A percentile compares a stretch with the other conserved stretches of the same genome.
Conservation (phyloP, 768 basidiomycete species). For the Pulveroboletus ravenelii region DNA sequence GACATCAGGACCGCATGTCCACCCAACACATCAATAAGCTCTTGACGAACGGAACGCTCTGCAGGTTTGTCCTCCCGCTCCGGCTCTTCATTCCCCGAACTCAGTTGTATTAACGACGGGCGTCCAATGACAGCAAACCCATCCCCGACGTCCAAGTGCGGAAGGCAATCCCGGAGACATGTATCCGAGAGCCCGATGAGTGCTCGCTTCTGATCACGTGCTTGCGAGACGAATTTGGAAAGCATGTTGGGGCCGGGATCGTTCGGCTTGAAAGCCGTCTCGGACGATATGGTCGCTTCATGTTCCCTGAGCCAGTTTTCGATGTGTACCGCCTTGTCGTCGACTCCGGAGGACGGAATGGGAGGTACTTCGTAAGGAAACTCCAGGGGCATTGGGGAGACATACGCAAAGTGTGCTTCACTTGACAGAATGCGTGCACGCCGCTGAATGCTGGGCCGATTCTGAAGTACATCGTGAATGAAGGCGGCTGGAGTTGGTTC, state of each 20-base stretch:
- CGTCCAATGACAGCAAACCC: conserved; percentile 63
- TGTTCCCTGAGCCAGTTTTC: conserved; percentile 71
- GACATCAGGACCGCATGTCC: conserved; percentile 69
- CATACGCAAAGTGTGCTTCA: conserved; percentile 70
- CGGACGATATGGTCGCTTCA: conserved; percentile 47
- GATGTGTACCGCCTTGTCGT: conserved; percentile 59
- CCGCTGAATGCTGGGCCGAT: conserved; percentile 62
- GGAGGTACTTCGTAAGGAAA: conserved; percentile 79
- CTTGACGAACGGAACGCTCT: conserved; percentile 47
- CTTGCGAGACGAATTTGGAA: conserved; percentile 45
- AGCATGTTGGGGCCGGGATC: conserved; percentile 20
- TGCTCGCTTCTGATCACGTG: conserved; percentile 47
- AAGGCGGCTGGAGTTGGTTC: conserved; percentile 52
- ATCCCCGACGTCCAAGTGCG: conserved; percentile 84
- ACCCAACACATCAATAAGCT: conserved; percentile 76
- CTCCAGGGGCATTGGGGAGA: conserved; percentile 73
- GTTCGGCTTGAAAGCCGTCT: not conserved
- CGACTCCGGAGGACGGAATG: conserved; percentile 36
- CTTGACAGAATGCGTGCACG: conserved; percentile 57
- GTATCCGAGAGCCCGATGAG: conserved; percentile 72
- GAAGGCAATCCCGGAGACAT: conserved; percentile 71
- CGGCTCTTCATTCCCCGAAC: conserved; percentile 28
- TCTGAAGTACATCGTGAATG: conserved; percentile 42
- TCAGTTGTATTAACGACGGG: conserved; percentile 42
- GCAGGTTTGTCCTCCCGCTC: conserved; percentile 23